These are phyloP conservation scores for Lizonia empirigonia DNA, from an alignment of 2,329 filamentous ascomycete species.

Conservation along the genomic window DNA sequence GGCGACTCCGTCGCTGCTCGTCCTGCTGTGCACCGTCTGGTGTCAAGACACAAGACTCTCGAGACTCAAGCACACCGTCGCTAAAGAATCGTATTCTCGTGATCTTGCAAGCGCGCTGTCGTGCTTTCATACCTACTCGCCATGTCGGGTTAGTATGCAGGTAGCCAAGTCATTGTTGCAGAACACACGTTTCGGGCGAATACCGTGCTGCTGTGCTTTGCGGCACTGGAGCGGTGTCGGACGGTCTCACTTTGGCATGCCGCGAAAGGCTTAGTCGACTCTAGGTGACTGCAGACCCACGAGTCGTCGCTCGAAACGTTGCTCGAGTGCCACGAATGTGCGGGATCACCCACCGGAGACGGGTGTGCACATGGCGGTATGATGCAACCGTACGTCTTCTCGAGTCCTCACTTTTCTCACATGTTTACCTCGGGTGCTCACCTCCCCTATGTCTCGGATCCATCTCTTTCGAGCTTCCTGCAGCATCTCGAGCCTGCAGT, in stretches of 20 bases:
- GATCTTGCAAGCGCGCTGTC: constrained; percentile 10
- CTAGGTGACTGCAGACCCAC: not conserved
- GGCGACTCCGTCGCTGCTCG: not conserved
- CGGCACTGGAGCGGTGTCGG: not conserved
- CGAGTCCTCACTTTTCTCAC: constrained; percentile 1
- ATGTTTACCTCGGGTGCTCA: not conserved
- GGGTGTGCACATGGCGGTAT: constrained; percentile 9
- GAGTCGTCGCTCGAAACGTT: not conserved
- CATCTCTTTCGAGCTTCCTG: constrained; percentile 11
- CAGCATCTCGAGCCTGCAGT: constrained; percentile 11
- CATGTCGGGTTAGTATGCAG: constrained; percentile 2
- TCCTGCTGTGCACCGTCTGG: constrained; percentile 6
- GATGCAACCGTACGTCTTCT: not conserved
- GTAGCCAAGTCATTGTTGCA: not conserved
- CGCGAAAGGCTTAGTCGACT: not conserved
- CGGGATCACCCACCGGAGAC: constrained; percentile 6
- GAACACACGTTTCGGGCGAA: not conserved
- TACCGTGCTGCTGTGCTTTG: constrained; percentile 6
- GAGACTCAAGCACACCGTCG: not conserved
- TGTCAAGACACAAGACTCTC: constrained; percentile 9
- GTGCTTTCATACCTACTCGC: constrained; percentile 8
- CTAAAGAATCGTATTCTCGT: not conserved
- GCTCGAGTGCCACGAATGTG: not conserved
- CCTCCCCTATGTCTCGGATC: constrained; percentile 1
- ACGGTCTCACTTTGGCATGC: constrained; percentile 5